Evolutionary conservation across 2,329 filamentous ascomycete genomes (phyloP).

Genomic region (Graphilbum fragrans): DNA sequence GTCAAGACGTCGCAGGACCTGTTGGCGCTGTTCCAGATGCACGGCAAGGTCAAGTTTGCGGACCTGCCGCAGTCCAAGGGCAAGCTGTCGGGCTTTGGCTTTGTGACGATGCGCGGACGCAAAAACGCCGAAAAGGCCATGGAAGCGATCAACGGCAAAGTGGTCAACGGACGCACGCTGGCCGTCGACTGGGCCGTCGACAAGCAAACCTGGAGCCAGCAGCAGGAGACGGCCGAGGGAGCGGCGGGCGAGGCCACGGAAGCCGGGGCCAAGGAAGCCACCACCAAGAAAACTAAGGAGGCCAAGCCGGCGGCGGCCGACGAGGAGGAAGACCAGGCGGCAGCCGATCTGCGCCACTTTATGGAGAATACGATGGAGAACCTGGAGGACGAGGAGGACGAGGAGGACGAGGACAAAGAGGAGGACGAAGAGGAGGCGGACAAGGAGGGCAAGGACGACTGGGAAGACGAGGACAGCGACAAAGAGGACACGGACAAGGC

Average conservation of each 20-base stretch:
- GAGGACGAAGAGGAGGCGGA: slow-evolving; percentile 30
- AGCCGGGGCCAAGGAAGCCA: slow-evolving; percentile 27
- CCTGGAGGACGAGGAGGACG: slow-evolving; percentile 43
- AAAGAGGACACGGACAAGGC: slow-evolving; percentile 2
- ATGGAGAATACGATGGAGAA: slow-evolving; percentile 46
- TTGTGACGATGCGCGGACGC: slow-evolving; percentile 74
- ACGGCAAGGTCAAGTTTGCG: slow-evolving; percentile 81
- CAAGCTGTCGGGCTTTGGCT: slow-evolving; percentile 79
- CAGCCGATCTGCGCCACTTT: slow-evolving; percentile 36
- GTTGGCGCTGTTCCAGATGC: slow-evolving; percentile 66
- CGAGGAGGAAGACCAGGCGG: slow-evolving; percentile 20
- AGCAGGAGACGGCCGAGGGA: slow-evolving; percentile 15
- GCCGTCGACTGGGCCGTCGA: slow-evolving; percentile 97
- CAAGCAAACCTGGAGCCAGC: slow-evolving; percentile 62
- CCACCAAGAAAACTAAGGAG: slow-evolving; percentile 17
- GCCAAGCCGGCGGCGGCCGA: slow-evolving; percentile 14
- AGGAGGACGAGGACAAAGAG: slow-evolving; percentile 34
- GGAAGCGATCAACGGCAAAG: slow-evolving; percentile 74
- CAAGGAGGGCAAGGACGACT: slow-evolving; percentile 20
- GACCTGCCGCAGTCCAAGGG: slow-evolving; percentile 70
- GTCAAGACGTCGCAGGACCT: slow-evolving; percentile 80
- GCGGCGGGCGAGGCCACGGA: slow-evolving; percentile 21
- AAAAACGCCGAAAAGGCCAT: slow-evolving; percentile 90
- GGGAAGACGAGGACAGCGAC: slow-evolving; percentile 23
- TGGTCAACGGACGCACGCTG: slow-evolving; percentile 74